These are phyloP conservation scores for Penicillium lividum DNA, from an alignment of 495 filamentous ascomycete species.

Conservation along the genomic window DNA sequence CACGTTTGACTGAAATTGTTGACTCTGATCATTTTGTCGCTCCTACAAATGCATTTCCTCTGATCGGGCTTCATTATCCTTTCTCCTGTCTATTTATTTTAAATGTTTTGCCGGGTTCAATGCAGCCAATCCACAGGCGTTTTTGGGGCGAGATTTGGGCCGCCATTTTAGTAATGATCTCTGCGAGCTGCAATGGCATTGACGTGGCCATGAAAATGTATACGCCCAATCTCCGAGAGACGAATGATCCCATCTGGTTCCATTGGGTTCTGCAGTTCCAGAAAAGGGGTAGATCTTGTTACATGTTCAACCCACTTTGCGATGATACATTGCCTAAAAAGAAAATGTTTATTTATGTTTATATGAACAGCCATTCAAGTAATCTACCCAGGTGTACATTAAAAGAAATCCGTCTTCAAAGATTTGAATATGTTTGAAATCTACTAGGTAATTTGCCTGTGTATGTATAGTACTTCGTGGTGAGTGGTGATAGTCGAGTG, in stretches of 20 bases:
- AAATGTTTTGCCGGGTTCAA: slow-evolving; percentile 3
- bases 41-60: not conserved
- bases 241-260: not conserved
- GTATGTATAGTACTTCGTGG: not conserved
- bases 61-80: not conserved
- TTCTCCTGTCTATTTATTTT: not conserved
- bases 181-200: slow-evolving; percentile 16
- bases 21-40: not conserved
- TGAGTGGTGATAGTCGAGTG: slow-evolving; percentile 1
- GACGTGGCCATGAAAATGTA: slow-evolving; percentile 15
- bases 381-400: not conserved
- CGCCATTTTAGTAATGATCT: slow-evolving; percentile 16
- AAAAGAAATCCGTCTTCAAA: not conserved
- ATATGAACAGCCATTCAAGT: not conserved
- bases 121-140: slow-evolving; percentile 17
- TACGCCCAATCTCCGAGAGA: not conserved
- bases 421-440: not conserved
- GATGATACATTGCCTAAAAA: not conserved
- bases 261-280: not conserved
- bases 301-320: not conserved
- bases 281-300: not conserved
- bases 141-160: slow-evolving; percentile 11
- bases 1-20: slow-evolving; percentile 64
- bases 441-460: not conserved
- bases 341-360: not conserved